Percentiles rank a stretch among this genome's conserved stretches.
phyloP scores from a whole-genome alignment of 148 eudicot species.

The Diospyros lotus region DNA sequence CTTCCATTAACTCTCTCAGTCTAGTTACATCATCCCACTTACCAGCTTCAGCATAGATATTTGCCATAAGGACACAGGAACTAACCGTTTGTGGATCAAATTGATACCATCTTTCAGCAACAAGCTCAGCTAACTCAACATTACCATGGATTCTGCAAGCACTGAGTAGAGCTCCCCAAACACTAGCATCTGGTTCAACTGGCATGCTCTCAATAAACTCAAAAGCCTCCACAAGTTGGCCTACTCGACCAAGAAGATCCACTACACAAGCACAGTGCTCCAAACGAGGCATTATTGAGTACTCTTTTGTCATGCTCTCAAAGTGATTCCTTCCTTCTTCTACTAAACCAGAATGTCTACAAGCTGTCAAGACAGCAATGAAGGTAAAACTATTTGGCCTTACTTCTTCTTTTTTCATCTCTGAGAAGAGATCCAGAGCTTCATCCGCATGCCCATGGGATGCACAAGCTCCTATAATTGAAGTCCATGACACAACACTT shows the following conservation, averaged over 20 bases:
- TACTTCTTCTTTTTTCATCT: slow-evolving; percentile 24
- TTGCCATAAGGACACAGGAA: slow-evolving; percentile 16
- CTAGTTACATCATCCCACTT: slow-evolving; percentile 30
- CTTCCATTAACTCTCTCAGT: slow-evolving; percentile 15
- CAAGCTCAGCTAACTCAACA: slow-evolving; percentile 38
- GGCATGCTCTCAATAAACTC: slow-evolving; percentile 33
- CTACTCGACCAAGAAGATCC: slow-evolving; percentile 43
- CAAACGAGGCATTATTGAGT: slow-evolving; percentile 17
- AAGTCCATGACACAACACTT: slow-evolving; percentile 28
- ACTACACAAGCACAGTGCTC: slow-evolving; percentile 37
- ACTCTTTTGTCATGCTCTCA: slow-evolving; percentile 24
- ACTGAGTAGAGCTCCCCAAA: slow-evolving; percentile 48
- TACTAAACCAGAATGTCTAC: slow-evolving; percentile 32
- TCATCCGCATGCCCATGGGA: slow-evolving; percentile 27
- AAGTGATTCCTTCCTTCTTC: slow-evolving; percentile 28
- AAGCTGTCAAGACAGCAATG: slow-evolving; percentile 29
- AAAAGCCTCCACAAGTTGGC: slow-evolving; percentile 32
- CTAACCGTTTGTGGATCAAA: slow-evolving; percentile 22
- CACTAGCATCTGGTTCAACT: slow-evolving; percentile 26
- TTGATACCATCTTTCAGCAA: slow-evolving; percentile 24
- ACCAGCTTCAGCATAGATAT: slow-evolving; percentile 31
- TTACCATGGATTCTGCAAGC: slow-evolving; percentile 58
- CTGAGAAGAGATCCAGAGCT: slow-evolving; percentile 20
- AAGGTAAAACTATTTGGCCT: slow-evolving; percentile 28
- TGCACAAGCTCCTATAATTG: slow-evolving; percentile 28